These are phyloP conservation scores for Trifolium dubium DNA, from an alignment of 306 rosid species.

Conservation along the genomic window DNA sequence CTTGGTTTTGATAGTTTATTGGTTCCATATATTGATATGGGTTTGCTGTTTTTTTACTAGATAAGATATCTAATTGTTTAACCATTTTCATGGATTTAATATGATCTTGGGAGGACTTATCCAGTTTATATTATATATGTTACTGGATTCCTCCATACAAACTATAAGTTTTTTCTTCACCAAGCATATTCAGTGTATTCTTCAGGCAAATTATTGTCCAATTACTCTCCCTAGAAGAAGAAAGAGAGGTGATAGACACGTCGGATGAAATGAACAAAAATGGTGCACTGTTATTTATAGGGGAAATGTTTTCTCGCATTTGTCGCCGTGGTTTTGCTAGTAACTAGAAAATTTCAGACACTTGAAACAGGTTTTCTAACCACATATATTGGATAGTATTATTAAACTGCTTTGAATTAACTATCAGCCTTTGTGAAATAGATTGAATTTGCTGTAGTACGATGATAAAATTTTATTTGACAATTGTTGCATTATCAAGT, in stretches of 20 bases:
- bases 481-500: constrained; percentile 33
- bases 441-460: constrained; percentile 32
- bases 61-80: constrained; percentile 16
- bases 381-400: constrained; percentile 10
- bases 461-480: constrained; percentile 5
- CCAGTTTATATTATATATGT: constrained; percentile 13
- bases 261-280: constrained; percentile 41
- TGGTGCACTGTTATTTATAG: constrained; percentile 69
- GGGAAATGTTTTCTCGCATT: constrained; percentile 83
- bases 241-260: constrained; percentile 42
- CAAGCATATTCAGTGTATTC: constrained; percentile 64
- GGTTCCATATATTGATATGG: constrained; percentile 29
- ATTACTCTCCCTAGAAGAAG: constrained; percentile 74
- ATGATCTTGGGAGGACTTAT: constrained; percentile 35
- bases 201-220: constrained; percentile 80
- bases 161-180: constrained; percentile 57
- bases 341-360: constrained; percentile 50
- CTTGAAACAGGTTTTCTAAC: constrained; percentile 33
- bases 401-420: constrained; percentile 12
- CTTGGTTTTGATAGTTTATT: constrained; percentile 30
- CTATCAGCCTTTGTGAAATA: constrained; percentile 34
- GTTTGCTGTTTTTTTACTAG: constrained; percentile 11
- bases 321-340: constrained; percentile 96
- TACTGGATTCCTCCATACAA: constrained; percentile 23
- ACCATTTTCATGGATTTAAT: constrained; percentile 15